These are phyloP conservation scores for Ceratobasidium sp. DNA, from an alignment of 1,284 basidiomycete species.

Conservation along the genomic window DNA sequence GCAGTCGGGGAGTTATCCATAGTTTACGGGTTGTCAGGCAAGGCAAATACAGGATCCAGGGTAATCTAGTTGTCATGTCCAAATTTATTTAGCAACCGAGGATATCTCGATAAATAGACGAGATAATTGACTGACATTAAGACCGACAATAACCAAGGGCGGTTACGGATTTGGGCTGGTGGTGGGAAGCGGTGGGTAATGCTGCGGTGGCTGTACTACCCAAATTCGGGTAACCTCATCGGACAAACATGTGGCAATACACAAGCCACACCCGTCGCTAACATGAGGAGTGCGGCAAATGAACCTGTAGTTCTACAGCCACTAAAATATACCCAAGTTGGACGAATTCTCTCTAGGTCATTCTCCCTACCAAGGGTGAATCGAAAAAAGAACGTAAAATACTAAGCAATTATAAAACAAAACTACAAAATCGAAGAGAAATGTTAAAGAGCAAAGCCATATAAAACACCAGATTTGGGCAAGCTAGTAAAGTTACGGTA, in stretches of 20 bases:
- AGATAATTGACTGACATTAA: slow-evolving; percentile 1
- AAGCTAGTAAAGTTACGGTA: no score
- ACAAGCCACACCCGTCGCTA: no score
- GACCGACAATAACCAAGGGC: neutral
- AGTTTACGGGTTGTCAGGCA: neutral
- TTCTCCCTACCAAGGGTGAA: no score
- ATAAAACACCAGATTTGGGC: no score
- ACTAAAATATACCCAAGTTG: no score
- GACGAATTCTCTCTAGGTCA: no score
- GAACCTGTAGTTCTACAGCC: no score
- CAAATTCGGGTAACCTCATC: neutral
- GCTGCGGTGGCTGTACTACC: slow-evolving; percentile 27
- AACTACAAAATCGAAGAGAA: no score
- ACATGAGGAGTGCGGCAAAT: no score
- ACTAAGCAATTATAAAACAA: no score
- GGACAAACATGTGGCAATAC: neutral
- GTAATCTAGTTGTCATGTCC: neutral
- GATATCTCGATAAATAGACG: neutral
- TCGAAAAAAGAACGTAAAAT: no score
- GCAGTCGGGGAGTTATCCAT: slow-evolving; percentile 86
- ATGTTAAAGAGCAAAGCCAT: no score
- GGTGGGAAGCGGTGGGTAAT: slow-evolving; percentile 16
- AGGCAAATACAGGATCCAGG: neutral
- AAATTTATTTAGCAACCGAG: neutral
- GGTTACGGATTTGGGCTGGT: slow-evolving; percentile 6